Conservation (phyloP, 768 basidiomycete genomes). For the Jaapia argillacea region DNA sequence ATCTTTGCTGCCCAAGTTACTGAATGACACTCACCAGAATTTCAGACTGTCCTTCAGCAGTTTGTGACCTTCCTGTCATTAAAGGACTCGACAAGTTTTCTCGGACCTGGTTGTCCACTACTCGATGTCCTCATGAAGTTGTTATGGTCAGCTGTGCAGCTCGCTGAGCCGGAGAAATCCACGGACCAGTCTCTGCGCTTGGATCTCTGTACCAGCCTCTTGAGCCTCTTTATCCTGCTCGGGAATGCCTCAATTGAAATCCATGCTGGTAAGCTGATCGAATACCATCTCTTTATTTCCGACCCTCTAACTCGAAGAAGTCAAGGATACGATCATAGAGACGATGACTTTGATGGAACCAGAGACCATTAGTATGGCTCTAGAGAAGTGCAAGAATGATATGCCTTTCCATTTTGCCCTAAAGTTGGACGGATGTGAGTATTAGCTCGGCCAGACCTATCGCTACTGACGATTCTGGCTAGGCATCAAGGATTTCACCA, state of each 20-base stretch:
- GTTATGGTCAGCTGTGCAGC: neutral
- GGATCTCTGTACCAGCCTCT: neutral
- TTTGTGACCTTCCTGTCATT: neutral
- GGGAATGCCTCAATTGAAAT: neutral
- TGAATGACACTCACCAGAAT: neutral
- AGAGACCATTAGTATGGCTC: conserved; percentile 9
- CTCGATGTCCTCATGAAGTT: neutral
- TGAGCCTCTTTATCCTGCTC: neutral
- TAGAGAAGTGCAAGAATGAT: neutral
- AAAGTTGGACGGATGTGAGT: neutral
- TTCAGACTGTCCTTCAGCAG: neutral
- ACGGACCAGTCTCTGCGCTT: neutral
- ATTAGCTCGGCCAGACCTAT: neutral
- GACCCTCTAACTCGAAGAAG: conserved; percentile 10
- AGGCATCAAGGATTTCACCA: neutral
- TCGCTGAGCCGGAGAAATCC: neutral
- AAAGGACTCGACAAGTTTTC: neutral
- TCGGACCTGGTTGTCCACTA: neutral
- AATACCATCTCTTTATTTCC: neutral
- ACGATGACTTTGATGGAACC: conserved; percentile 12
- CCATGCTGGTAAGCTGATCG: neutral
- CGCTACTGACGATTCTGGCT: neutral
- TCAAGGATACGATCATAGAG: conserved; percentile 23
- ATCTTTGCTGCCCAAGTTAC: neutral
- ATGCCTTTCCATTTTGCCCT: neutral